Conservation (phyloP, 2,329 filamentous ascomycete genomes). For the Botrytis elliptica region DNA sequence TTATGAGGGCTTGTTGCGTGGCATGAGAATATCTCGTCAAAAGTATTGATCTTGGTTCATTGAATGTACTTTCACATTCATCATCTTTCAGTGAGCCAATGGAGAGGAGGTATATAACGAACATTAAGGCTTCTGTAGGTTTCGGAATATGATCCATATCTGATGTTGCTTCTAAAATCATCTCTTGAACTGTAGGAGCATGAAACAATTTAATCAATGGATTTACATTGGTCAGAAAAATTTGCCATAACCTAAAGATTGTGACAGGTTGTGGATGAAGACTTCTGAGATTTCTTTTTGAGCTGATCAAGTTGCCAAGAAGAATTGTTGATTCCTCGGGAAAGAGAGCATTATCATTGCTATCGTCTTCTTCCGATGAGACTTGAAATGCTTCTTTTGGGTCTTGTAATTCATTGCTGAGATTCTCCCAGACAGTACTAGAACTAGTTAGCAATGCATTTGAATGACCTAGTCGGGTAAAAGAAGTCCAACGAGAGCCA, state of each 20-base stretch:
- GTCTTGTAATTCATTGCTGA: slow-evolving; percentile 36
- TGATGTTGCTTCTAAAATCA: slow-evolving; percentile 59
- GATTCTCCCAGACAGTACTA: slow-evolving; percentile 37
- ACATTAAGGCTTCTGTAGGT: slow-evolving; percentile 67
- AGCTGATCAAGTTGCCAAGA: slow-evolving; percentile 46
- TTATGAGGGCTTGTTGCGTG: slow-evolving; percentile 64
- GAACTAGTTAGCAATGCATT: background rate
- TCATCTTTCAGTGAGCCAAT: slow-evolving; percentile 58
- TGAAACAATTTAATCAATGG: slow-evolving; percentile 69
- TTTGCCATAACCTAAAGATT: slow-evolving; percentile 66
- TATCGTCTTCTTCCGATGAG: slow-evolving; percentile 36
- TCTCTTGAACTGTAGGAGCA: slow-evolving; percentile 61
- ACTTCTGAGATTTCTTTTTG: slow-evolving; percentile 44
- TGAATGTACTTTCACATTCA: slow-evolving; percentile 54
- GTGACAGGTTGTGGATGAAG: slow-evolving; percentile 59
- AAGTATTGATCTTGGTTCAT: slow-evolving; percentile 52
- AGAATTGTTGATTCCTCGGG: slow-evolving; percentile 44
- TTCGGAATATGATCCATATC: slow-evolving; percentile 47
- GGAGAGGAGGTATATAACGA: slow-evolving; percentile 62
- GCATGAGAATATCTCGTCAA: slow-evolving; percentile 56
- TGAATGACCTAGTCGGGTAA: background rate
- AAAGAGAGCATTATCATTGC: slow-evolving; percentile 33
- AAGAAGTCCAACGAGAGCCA: background rate
- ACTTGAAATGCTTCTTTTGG: slow-evolving; percentile 38
- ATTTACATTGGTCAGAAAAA: slow-evolving; percentile 68